Conservation (phyloP, 305 asterid genomes). For the Fraxinus xanthoxyloides region DNA sequence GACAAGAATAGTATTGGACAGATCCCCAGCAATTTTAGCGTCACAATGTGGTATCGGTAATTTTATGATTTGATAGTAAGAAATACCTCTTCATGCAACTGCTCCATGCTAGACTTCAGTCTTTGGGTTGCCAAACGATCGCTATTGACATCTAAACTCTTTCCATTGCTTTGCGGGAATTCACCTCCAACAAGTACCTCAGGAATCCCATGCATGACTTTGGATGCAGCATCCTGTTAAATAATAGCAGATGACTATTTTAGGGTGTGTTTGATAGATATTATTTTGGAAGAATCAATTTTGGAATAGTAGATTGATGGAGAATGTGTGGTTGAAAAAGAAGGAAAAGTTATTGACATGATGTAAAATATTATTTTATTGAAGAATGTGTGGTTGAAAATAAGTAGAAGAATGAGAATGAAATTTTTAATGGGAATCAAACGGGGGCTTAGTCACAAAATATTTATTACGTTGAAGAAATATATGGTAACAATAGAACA, state of each 20-base stretch:
- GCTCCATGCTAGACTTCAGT: slow-evolving; percentile 79
- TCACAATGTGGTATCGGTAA: not conserved
- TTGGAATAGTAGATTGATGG: too few relatives aligned
- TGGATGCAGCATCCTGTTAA: not conserved
- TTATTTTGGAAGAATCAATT: too few relatives aligned
- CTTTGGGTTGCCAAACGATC: slow-evolving; percentile 46
- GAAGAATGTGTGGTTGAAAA: too few relatives aligned
- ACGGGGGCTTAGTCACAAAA: too few relatives aligned
- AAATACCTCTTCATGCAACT: slow-evolving; percentile 81
- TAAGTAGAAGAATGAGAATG: too few relatives aligned
- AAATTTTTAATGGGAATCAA: too few relatives aligned
- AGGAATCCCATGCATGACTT: not conserved
- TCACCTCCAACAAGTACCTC: not conserved
- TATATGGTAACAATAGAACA: not conserved
- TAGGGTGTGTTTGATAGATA: too few relatives aligned
- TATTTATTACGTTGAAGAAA: slow-evolving; percentile 17
- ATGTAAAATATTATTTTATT: too few relatives aligned
- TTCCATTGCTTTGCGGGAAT: slow-evolving; percentile 37
- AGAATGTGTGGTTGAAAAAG: too few relatives aligned
- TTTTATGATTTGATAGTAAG: slow-evolving; percentile 6
- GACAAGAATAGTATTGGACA: not conserved
- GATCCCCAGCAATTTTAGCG: not conserved
- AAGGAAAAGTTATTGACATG: too few relatives aligned
- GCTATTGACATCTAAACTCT: slow-evolving; percentile 24
- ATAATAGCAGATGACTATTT: not conserved